These are phyloP conservation scores for Solanum sparsipilum DNA, from an alignment of 257 asterid species.

Conservation along the genomic window DNA sequence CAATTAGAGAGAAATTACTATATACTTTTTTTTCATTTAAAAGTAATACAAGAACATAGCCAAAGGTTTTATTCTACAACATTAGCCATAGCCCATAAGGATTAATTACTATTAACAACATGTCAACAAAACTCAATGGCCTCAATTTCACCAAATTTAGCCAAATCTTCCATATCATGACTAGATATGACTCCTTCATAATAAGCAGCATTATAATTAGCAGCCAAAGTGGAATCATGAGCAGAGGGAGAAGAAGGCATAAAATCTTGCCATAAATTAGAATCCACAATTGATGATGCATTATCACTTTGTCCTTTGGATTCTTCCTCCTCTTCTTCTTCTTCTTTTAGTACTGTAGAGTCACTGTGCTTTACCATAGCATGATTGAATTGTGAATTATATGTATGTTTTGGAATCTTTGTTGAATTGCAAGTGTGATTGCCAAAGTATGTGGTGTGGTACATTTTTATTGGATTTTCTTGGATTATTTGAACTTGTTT, in stretches of 20 bases:
- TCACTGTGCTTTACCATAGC: conserved; percentile 5
- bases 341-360: not conserved
- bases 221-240: not conserved
- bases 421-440: conserved; percentile 39
- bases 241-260: conserved; percentile 3
- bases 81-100: not conserved
- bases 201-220: not conserved
- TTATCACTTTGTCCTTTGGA: conserved; percentile 9
- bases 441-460: conserved; percentile 52
- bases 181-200: not conserved
- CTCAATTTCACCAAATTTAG: conserved; percentile 1
- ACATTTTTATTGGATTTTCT: conserved; percentile 9
- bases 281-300: conserved; percentile 16
- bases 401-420: not conserved
- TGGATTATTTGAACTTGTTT: conserved; percentile 54
- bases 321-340: not conserved
- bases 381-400: not conserved
- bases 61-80: not conserved
- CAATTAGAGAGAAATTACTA: not conserved
- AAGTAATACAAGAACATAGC: not conserved
- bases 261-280: conserved; percentile 25
- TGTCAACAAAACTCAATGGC: not conserved
- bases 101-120: not conserved
- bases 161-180: not conserved
- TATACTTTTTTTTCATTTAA: not conserved